Evolutionary conservation across 805 yeast genomes (phyloP), one percentile per base, ranked within the genome.

Genomic region (Teunomyces barrocoloradensis): DNA sequence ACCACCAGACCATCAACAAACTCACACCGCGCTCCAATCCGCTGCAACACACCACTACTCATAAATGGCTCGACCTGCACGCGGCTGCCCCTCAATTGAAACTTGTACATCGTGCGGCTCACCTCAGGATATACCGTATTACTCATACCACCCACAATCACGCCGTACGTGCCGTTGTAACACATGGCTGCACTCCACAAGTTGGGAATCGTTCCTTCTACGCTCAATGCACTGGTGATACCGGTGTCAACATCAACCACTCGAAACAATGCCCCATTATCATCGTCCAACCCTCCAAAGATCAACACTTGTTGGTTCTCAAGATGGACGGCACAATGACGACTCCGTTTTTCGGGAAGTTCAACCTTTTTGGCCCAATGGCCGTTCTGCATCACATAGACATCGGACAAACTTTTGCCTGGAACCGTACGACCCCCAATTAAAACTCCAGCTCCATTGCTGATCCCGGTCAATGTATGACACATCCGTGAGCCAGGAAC

Each of bases 401-500:
- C 63, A 46, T 71, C 75, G 4, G 45, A 46, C 33, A 79, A 59
- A 0, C 71, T 65, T 7, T 62, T 59, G 2, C 77, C 74, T 0
- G 96, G 95, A 1, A 81, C 73, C 2, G 75, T 64, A 50, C 95
- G 73, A 3, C 96, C 96, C 2, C 94, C 95, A 29, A 80, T 64
- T 3, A 85, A 51, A 1, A 84, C 46, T 0, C 25, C 38, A 1
- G 68, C 37, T 0, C 55, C 58, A 1, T 60, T 58, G 11, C 59
- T 53, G 0, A 78, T 33, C 0, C 57, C 45, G 0, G 78, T 73
- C 29, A 81, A 53, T 0, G 82, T 69, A 55, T 86, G 91, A 49
- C 85, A 75, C 80, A 82, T 77, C 47, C 91, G 69, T 6, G 80
- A 69, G 0, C 61, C 47, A 0, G 74, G 67, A 6, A 54, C 40